A percentile compares a stretch with the other conserved stretches of the same genome.
These are phyloP conservation scores for Penicillium sp. DNA, from an alignment of 2,329 filamentous ascomycete genomes.

Conservation along the genomic window DNA sequence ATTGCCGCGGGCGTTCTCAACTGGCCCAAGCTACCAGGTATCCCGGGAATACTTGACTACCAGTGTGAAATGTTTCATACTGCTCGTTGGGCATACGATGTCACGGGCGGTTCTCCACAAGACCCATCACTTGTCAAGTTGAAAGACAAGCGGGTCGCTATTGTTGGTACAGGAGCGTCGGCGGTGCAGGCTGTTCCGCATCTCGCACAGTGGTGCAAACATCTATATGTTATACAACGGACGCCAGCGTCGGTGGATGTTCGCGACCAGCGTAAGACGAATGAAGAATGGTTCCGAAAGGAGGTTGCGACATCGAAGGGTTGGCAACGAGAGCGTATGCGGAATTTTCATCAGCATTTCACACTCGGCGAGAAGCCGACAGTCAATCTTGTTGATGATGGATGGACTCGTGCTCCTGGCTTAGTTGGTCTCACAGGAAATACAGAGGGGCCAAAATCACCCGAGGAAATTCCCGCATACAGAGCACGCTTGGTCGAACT, in stretches of 20 bases:
- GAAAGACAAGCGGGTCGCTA: conserved; percentile 9
- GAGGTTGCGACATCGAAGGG: conserved; percentile 1
- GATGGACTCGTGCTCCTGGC: conserved; percentile 7
- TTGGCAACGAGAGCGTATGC: conserved; percentile 13
- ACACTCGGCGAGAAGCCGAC: not conserved
- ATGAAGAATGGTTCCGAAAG: conserved; percentile 6
- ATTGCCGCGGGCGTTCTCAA: not conserved
- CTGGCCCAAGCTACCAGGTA: conserved; percentile 2
- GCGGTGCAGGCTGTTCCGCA: conserved; percentile 19
- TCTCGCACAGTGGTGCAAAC: conserved; percentile 44
- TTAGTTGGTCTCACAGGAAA: conserved; percentile 9
- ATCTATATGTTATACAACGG: conserved; percentile 36
- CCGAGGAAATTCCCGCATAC: conserved; percentile 9
- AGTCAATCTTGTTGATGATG: conserved; percentile 12
- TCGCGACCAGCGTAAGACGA: conserved; percentile 8
- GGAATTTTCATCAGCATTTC: conserved; percentile 11
- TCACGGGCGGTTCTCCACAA: conserved; percentile 41
- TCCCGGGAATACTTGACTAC: conserved; percentile 37
- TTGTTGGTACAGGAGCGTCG: conserved; percentile 16
- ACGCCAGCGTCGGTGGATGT: conserved; percentile 42
- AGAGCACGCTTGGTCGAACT: conserved; percentile 13
- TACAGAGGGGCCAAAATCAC: conserved; percentile 4
- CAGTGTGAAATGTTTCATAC: conserved; percentile 48
- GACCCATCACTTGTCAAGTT: not conserved
- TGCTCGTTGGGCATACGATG: conserved; percentile 41